Conservation (phyloP, 2,329 filamentous ascomycete genomes). For the Ophiostoma sp. region DNA sequence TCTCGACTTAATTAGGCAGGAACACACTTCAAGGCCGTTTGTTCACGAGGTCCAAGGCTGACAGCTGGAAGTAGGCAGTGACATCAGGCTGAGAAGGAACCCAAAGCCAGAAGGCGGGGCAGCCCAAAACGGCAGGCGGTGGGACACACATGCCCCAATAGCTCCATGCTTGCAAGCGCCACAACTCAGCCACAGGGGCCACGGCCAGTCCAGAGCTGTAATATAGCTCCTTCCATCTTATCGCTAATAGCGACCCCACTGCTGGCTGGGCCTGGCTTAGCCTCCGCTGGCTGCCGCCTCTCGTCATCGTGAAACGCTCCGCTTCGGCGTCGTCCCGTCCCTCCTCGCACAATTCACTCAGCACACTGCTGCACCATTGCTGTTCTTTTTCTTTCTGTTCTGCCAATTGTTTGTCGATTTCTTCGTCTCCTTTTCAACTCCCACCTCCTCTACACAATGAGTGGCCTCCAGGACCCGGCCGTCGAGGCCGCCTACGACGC, state of each 20-base stretch:
- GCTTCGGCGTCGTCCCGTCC: conserved; percentile 11
- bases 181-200: conserved; percentile 20
- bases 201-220: not conserved
- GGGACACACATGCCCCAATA: not conserved
- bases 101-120: not conserved
- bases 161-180: not conserved
- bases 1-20: not conserved
- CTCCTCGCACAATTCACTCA: conserved; percentile 8
- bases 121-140: not conserved
- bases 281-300: not conserved
- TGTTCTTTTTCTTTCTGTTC: not conserved
- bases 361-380: conserved; percentile 11
- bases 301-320: conserved; percentile 12
- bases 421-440: not conserved
- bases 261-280: not conserved
- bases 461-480: conserved; percentile 53
- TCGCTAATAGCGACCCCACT: conserved; percentile 5
- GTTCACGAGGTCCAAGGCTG: not conserved
- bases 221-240: conserved; percentile 1
- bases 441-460: conserved; percentile 40
- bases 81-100: conserved; percentile 12
- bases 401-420: not conserved
- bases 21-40: not conserved
- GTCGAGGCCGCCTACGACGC: conserved; percentile 61
- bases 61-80: not conserved